Percentiles rank a stretch among this genome's conserved stretches.
Conservation (phyloP, 305 asterid species). For the Fraxinus sp. region DNA sequence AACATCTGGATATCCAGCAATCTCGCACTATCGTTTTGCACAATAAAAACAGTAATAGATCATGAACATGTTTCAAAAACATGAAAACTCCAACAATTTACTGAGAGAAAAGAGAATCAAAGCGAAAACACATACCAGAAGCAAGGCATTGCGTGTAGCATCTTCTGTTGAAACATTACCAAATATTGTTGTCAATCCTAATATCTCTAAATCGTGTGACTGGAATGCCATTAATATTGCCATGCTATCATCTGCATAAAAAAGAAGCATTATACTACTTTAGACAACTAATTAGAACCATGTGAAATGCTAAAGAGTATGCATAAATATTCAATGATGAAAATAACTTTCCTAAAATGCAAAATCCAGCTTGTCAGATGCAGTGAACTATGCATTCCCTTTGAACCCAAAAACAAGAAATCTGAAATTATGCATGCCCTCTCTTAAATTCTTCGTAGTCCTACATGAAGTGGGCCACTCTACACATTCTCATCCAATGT, state of each 20-base stretch:
- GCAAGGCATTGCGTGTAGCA: constrained; percentile 83
- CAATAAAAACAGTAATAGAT: constrained; percentile 39
- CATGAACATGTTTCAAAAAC: constrained; percentile 38
- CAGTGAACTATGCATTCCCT: neutral
- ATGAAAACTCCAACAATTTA: constrained; percentile 2
- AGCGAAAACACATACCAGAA: constrained; percentile 61
- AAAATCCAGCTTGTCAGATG: neutral
- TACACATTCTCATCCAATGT: neutral
- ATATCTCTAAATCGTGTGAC: constrained; percentile 64
- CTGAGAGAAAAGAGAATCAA: constrained; percentile 13
- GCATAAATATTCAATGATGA: neutral
- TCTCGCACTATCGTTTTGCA: constrained; percentile 72
- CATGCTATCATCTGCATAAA: constrained; percentile 80
- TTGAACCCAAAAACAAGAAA: neutral
- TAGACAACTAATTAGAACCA: neutral
- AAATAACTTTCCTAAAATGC: neutral
- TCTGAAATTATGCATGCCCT: neutral
- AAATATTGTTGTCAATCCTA: constrained; percentile 86
- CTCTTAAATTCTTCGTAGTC: neutral
- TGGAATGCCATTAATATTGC: constrained; percentile 95
- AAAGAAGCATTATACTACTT: neutral
- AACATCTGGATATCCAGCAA: constrained; percentile 59
- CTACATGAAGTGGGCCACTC: neutral
- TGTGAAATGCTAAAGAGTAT: neutral
- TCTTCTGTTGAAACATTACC: constrained; percentile 83